Base-by-base conservation (phyloP, 2,329 filamentous ascomycete species). In the Clarireedia paspali region DNA sequence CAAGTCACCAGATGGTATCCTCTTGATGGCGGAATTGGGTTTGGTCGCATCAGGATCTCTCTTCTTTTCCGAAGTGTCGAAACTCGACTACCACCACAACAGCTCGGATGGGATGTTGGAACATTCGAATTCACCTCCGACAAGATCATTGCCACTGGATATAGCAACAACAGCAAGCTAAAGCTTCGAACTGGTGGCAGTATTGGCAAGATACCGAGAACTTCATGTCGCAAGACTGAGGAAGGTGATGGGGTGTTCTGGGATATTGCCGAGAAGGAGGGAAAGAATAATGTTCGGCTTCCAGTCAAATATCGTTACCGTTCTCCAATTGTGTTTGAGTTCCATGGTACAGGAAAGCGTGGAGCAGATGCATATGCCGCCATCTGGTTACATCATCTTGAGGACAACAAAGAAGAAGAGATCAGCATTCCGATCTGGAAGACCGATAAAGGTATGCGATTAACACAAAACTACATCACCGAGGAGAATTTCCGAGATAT, bases 41-140 rank as follows among this genome's bases (percentile, higher is more conserved):
- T 94, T 62, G 94, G 94, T 40, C 87, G 92, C 6, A 80, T 95
- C 58, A 86, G 91, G 42, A 87, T 99, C 62, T 95, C 90, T 0
- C 72, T 97, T 3, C 79, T 97, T 3, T 96, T 96, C 81, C 85
- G 92, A 27, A 91, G 89, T 27, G 82, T 96, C 45, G 91, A 96
- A 70, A 87, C 92, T 53, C 84, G 84, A 47, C 77, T 97, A 1
- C 91, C 91, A n/a, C 88, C 88, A 0, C 75, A 84, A 42, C 87
- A 96, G 71, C 80, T 96, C 4, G 91, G 92, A 9, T 97, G 92
- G 89, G 90, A 96, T 59, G 89, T 97, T 45, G 94, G 94, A 38
- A 96, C 92, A 0, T 96, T 97, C 67, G 87, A 96, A 67, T 95
- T 97, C 68, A 74, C 80, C 0, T 89, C 86, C 0, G 79, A 89